Base-by-base conservation (phyloP, 169 alveolate genomes). In the Plasmodium sp. region DNA sequence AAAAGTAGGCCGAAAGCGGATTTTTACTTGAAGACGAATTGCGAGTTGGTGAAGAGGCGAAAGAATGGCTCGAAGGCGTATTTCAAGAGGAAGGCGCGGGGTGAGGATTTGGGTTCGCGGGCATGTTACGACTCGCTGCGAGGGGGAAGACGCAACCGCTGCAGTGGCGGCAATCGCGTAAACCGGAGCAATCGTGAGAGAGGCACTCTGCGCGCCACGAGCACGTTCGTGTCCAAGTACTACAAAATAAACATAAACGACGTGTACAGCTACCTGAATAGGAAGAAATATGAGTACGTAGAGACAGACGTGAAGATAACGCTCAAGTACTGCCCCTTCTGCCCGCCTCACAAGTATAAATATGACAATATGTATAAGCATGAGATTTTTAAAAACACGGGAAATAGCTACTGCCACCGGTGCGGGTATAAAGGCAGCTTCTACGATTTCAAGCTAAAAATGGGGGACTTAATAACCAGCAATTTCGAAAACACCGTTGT, bases 391-490 rank as follows among this genome's bases (percentile, higher is more conserved):
- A 97, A 96, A 73, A 96, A 96, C 82, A 95, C 98, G 10, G 98
- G 98, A 31, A 97, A 97, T 82, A 96, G 97, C 79, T 97, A 96
- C 84, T 97, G 98, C 81, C 98, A 96, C 92, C 75, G 98, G 31
- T 98, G 99, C 81, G 97, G 98, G 51, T 92, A 75, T 83, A 96
- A 94, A 79, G 99, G 99, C 34, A 94, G 97, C 58, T 94, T 98
- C 96, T 98, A 96, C 90, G 98, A 96, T 92, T 97, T 98, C 91
- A 98, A 98, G 94, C 96, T 96, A 34, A 93, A 94, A 48, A 96
- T 97, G 95, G 97, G 98, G 16, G 98, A 96, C 95, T 83, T 96
- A 2, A 93, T 91, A 43, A 91, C 95, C 43, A 81, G 84, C 54
- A 91, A 91, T 81, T 91, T 91, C 84, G 95, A 91, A 71, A 91